Evolutionary conservation across 2,329 filamentous ascomycete species (phyloP).

Genomic region (Alternaria infectoria): DNA sequence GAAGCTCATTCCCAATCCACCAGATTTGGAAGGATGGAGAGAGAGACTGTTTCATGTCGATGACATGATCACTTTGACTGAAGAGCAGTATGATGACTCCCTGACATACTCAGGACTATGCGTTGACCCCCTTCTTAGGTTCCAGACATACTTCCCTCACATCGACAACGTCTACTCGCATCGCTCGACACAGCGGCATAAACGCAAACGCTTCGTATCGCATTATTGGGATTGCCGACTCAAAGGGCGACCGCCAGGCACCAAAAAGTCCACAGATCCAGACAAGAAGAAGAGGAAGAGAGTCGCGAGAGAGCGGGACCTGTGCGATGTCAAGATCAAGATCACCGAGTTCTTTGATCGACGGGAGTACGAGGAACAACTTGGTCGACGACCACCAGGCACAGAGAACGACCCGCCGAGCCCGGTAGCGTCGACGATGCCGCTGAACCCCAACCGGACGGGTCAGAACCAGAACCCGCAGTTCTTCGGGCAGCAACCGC

Average conservation of each 20-base stretch:
- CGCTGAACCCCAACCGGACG: conserved; percentile 1
- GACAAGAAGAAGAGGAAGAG: conserved; percentile 84
- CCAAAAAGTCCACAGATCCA: conserved; percentile 78
- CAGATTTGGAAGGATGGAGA: conserved; percentile 72
- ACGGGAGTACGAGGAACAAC: conserved; percentile 46
- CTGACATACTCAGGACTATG: background rate
- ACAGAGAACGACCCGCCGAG: conserved; percentile 15
- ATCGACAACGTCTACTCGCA: conserved; percentile 86
- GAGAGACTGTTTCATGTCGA: conserved; percentile 77
- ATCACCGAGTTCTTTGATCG: conserved; percentile 79
- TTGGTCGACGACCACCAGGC: conserved; percentile 34
- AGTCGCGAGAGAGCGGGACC: conserved; percentile 73
- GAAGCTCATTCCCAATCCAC: conserved; percentile 69
- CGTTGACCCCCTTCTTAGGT: conserved; percentile 56
- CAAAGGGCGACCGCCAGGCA: conserved; percentile 79
- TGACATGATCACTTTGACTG: conserved; percentile 72
- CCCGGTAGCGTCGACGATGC: conserved; percentile 5
- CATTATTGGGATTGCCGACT: conserved; percentile 87
- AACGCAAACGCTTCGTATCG: conserved; percentile 80
- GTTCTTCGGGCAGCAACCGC: conserved; percentile 31
- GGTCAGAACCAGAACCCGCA: conserved; percentile 17
- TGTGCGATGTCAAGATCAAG: conserved; percentile 89
- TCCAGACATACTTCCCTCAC: conserved; percentile 81
- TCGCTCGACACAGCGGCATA: conserved; percentile 80
- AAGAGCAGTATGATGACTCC: conserved; percentile 67